Base-by-base conservation (phyloP, 805 yeast genomes). In the Lipomyces orientalis region DNA sequence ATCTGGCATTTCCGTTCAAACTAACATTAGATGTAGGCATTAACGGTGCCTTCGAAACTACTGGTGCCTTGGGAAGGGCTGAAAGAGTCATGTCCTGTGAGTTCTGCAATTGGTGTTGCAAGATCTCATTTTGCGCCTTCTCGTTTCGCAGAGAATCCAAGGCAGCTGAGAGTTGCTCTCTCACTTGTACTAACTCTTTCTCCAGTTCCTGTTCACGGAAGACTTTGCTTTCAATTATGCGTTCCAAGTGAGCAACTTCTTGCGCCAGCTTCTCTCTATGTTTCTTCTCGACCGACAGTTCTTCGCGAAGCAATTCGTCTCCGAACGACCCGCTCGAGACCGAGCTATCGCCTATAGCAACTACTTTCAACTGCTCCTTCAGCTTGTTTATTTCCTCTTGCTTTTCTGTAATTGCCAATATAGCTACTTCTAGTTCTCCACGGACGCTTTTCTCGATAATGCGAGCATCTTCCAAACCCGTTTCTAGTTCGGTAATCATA, bases 201-300 rank as follows among this genome's bases (percentile, higher is more conserved):
- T 76, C 78, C n/a, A 76, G 69, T 55, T 76, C 79, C 5, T 75
- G 69, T 58, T 77, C 79, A 16, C 70, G 66, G 66, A 76, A 72
- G 12, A 75, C 74, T 62, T 71, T 72, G 31, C 73, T 70, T 74
- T 51, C 70, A 49, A 35, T 75, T n/a, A 59, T 71, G 68, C 8
- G 76, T 33, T 65, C 76, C 64, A 71, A 75, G 61, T 60, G 76
- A 60, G 78, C 65, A 4, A 62, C 63, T 66, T 75, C 72, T 65
- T 54, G 29, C 39, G 62, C 70, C 22, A 67, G 60, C 51, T 52
- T 60, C 8, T 39, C 62, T 7, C 65, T 62, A 12, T 29, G 60
- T 25, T 25, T 19, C 25, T 58, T 49, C 37, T 69, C 59, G 14
- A n/a, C 29, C 39, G 29, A n/a, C 2, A 51, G 37, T 25, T 7